phyloP scores from a whole-genome alignment of 2,329 filamentous ascomycete genomes.

The Hypoxylon sp. region DNA sequence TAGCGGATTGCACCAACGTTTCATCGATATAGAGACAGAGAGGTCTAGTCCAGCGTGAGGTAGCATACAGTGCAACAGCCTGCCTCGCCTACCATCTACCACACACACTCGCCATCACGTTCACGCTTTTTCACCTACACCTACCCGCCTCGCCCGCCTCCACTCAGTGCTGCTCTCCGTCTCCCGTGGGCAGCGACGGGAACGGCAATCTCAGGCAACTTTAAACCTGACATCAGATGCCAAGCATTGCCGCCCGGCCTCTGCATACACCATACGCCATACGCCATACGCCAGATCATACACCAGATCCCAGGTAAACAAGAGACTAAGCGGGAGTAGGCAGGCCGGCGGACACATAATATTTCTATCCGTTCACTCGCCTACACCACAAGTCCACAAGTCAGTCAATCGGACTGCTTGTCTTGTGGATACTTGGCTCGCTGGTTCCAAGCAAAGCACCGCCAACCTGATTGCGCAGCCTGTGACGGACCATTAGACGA shows the following conservation, averaged over 20 bases:
- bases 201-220: constrained; percentile 4
- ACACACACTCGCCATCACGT: constrained; percentile 25
- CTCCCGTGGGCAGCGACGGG: not conserved
- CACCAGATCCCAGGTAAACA: constrained; percentile 6
- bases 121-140: constrained; percentile 14
- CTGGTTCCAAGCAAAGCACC: too few relatives aligned
- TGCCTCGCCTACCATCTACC: constrained; percentile 25
- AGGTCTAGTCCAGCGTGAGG: constrained; percentile 10
- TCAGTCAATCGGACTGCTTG: constrained; percentile 23
- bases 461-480: constrained; percentile 13
- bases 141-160: constrained; percentile 4
- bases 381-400: not conserved
- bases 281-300: too few relatives aligned
- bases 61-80: constrained; percentile 9
- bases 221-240: constrained; percentile 13
- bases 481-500: constrained; percentile 17
- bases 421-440: constrained; percentile 30
- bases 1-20: too few relatives aligned
- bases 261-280: too few relatives aligned
- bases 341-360: constrained; percentile 12
- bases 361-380: not conserved
- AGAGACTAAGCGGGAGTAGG: constrained; percentile 10
- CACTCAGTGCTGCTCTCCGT: constrained; percentile 6
- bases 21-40: not conserved
- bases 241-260: constrained; percentile 11